A percentile compares a stretch with the other conserved stretches of the same genome.
Conservation (phyloP, 495 filamentous ascomycete species). For the Xylaria nigripes region DNA sequence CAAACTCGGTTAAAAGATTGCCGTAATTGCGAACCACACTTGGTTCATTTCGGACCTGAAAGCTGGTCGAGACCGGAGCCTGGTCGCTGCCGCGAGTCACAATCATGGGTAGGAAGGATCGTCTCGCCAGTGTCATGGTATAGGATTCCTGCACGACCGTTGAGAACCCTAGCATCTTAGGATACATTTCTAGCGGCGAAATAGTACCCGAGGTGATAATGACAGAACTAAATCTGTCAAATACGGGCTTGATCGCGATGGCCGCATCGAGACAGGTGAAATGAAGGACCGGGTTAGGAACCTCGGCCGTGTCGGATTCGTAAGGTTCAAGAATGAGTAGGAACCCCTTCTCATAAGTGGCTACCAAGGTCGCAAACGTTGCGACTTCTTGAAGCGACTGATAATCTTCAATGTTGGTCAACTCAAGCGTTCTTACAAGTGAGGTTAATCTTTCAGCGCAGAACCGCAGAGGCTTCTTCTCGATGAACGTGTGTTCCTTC, state of each 20-base stretch:
- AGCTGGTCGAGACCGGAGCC: conserved; percentile 78
- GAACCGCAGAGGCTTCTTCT: conserved; percentile 90
- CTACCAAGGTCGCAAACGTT: conserved; percentile 94
- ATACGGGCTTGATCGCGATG: conserved; percentile 96
- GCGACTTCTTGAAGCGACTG: conserved; percentile 96
- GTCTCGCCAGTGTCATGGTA: conserved; percentile 89
- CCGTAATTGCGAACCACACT: conserved; percentile 94
- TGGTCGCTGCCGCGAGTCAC: conserved; percentile 94
- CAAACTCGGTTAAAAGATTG: conserved; percentile 83
- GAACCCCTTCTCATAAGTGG: conserved; percentile 97
- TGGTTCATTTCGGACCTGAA: conserved; percentile 91
- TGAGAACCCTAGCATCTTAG: conserved; percentile 91
- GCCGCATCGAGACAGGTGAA: conserved; percentile 96
- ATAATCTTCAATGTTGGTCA: conserved; percentile 97
- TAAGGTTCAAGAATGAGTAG: conserved; percentile 92
- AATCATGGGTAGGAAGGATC: conserved; percentile 95
- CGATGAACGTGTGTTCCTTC: conserved; percentile 93
- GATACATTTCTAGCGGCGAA: conserved; percentile 97
- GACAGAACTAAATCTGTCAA: conserved; percentile 94
- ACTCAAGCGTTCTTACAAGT: conserved; percentile 87
- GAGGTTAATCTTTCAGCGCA: conserved; percentile 94
- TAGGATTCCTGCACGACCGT: conserved; percentile 95
- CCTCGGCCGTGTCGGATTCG: conserved; percentile 90
- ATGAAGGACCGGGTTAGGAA: conserved; percentile 91
- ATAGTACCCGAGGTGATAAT: conserved; percentile 98